Evolutionary conservation across 75 land plant species (phyloP).

Genomic region (Cunninghamia lanceolata): DNA sequence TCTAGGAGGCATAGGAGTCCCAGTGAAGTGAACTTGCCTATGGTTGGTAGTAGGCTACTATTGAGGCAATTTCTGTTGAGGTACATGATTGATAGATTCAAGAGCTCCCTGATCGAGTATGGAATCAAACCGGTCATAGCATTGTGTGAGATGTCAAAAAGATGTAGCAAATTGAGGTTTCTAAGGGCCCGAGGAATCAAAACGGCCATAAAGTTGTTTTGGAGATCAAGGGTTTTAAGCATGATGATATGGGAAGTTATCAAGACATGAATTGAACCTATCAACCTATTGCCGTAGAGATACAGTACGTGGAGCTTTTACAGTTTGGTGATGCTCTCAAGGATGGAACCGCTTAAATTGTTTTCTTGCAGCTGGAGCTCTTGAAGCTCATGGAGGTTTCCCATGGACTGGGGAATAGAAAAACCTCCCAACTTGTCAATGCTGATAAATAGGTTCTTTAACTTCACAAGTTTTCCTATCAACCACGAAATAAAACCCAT

Average conservation of each 20-base stretch:
- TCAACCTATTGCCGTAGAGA: no score
- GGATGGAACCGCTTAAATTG: no score
- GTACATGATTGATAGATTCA: slow-evolving; percentile 6
- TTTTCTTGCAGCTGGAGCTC: slow-evolving; percentile 49
- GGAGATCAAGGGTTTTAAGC: slow-evolving; percentile 17
- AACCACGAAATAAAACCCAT: slow-evolving; percentile 34
- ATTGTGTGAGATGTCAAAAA: slow-evolving; percentile 47
- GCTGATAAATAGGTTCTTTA: slow-evolving; percentile 52
- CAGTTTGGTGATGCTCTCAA: slow-evolving; percentile 23
- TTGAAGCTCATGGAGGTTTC: slow-evolving; percentile 24
- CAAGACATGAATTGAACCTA: slow-evolving; percentile 47
- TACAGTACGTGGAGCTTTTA: slow-evolving; percentile 19
- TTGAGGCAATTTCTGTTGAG: slow-evolving; percentile 21
- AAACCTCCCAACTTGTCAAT: slow-evolving; percentile 57
- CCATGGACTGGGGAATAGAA: slow-evolving; percentile 42
- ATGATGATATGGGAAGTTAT: neutral
- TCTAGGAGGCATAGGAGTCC: slow-evolving; percentile 17
- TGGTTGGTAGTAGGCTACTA: slow-evolving; percentile 21
- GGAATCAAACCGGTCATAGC: slow-evolving; percentile 43
- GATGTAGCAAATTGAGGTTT: slow-evolving; percentile 9
- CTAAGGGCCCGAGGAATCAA: slow-evolving; percentile 28
- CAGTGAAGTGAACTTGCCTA: slow-evolving; percentile 18
- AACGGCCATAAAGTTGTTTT: slow-evolving; percentile 16
- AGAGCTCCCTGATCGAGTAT: slow-evolving; percentile 7
- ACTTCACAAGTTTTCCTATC: slow-evolving; percentile 32